A percentile compares a stretch with the other conserved stretches of the same genome.
Conservation (phyloP, 2,329 filamentous ascomycete genomes). For the Cercospora sp. region DNA sequence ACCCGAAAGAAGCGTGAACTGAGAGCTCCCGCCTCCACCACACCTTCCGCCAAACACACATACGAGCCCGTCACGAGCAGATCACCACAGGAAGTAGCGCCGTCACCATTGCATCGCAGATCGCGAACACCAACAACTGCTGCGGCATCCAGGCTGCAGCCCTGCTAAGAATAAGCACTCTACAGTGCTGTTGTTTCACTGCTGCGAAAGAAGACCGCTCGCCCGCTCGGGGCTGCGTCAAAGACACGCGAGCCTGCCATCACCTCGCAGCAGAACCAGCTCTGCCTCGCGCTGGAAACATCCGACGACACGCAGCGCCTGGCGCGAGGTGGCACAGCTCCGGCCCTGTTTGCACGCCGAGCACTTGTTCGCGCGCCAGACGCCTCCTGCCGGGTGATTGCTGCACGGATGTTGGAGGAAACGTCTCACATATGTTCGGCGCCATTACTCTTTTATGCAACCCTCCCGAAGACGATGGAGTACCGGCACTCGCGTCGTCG, state of each 20-base stretch:
- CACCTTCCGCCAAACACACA: neutral
- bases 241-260: neutral
- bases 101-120: neutral
- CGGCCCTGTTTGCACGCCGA: neutral
- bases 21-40: neutral
- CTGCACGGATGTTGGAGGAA: neutral
- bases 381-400: neutral
- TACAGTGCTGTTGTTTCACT: neutral
- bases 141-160: neutral
- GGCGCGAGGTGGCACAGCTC: neutral
- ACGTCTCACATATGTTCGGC: constrained; percentile 9
- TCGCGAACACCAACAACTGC: neutral
- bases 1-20: neutral
- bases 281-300: neutral
- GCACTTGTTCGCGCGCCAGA: neutral
- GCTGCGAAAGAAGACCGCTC: neutral
- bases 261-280: neutral
- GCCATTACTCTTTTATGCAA: constrained; percentile 14
- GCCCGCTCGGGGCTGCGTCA: neutral
- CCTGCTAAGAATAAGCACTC: neutral
- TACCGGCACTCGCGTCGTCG: constrained; percentile 9
- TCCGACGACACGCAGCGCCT: neutral
- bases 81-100: neutral
- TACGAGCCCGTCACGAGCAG: neutral
- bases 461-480: constrained; percentile 9